Base-by-base conservation (phyloP, 306 rosid species). In the Corylus avellana region DNA sequence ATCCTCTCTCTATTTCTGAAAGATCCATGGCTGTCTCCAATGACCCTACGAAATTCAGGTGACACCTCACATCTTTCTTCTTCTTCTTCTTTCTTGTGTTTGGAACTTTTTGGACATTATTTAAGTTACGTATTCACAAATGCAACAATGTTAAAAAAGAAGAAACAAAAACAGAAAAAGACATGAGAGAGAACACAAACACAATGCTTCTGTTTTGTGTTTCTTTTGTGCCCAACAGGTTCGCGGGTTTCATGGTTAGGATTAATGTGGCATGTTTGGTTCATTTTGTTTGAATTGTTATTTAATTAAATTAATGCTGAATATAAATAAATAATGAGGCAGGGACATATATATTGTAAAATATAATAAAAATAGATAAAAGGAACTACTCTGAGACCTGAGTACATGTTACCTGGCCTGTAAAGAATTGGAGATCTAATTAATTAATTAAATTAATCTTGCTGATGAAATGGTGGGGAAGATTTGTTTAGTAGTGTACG, bases 11-110 rank as follows among this genome's bases (percentile, higher is more conserved):
- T 69, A 53, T 90, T 46, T 76, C 90, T 10, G 83, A 92, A n/a
- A 79, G 69, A 70, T 90, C 92, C 61, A 77, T 79, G 73, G 63
- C 88, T 18, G 87, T 93, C 77, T 80, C 98, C 57, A 75, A 74
- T 22, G 85, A 90, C 79, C 93, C 99, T 61, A 49, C 57, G 18
- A 82, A 84, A 74, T 95, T 95, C 92, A 90, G 96, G 99, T 95
- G 85, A 39, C 32, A 20, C 18, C 32, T 66, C 75, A 9, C 4
- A 50, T 72, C 58, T 48, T n/a, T 25, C 44, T 49, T 74, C 76
- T 75, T 25, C 75, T 53, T 59, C 50, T 48, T 22, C 58, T 35
- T 32, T 3, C 7, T 14, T 16, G 16, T 3, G 13, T 20, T 51
- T 1, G 25, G 17, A 37, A 8, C 12, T 8, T 17, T 67, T 67